These are phyloP conservation scores for Mycosarcoma mackinlayi DNA, from an alignment of 1,284 basidiomycete genomes.

Conservation along the genomic window DNA sequence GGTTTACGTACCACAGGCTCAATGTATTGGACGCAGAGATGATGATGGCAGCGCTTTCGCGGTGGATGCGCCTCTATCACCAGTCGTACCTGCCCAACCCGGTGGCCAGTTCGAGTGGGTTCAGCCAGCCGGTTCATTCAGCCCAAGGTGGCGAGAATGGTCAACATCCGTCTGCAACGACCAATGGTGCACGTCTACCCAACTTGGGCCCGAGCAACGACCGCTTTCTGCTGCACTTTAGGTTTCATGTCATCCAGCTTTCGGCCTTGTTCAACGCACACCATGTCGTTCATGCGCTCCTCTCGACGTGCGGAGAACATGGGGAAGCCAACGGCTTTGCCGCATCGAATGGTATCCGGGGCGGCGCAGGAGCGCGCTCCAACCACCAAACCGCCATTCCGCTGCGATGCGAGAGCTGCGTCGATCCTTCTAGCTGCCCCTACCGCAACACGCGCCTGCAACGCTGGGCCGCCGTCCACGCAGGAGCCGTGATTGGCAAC, in stretches of 20 bases:
- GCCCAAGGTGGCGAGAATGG: slow-evolving; percentile 1
- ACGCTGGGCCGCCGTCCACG: slow-evolving; percentile 42
- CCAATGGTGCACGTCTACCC: slow-evolving; percentile 8
- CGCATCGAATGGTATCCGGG: background rate
- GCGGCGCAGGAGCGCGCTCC: background rate
- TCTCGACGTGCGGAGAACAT: slow-evolving; percentile 24
- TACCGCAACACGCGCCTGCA: slow-evolving; percentile 32
- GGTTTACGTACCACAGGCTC: slow-evolving; percentile 19
- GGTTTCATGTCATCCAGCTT: slow-evolving; percentile 40
- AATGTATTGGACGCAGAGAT: slow-evolving; percentile 24
- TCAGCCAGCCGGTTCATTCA: slow-evolving; percentile 1
- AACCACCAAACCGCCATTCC: slow-evolving; percentile 17
- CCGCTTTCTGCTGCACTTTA: slow-evolving; percentile 40
- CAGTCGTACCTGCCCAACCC: slow-evolving; percentile 34
- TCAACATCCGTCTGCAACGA: background rate
- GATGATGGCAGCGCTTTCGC: slow-evolving; percentile 35
- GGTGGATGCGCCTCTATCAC: slow-evolving; percentile 42
- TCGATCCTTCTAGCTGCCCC: slow-evolving; percentile 20
- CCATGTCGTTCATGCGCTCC: slow-evolving; percentile 39
- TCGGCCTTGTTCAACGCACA: slow-evolving; percentile 39
- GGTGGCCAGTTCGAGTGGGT: slow-evolving; percentile 15
- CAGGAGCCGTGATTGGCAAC: slow-evolving; percentile 43
- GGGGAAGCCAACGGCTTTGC: slow-evolving; percentile 10
- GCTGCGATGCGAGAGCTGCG: slow-evolving; percentile 36
- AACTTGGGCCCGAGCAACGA: slow-evolving; percentile 45